phyloP scores from a whole-genome alignment of 768 basidiomycete genomes.

The Asterophora lycoperdoides region DNA sequence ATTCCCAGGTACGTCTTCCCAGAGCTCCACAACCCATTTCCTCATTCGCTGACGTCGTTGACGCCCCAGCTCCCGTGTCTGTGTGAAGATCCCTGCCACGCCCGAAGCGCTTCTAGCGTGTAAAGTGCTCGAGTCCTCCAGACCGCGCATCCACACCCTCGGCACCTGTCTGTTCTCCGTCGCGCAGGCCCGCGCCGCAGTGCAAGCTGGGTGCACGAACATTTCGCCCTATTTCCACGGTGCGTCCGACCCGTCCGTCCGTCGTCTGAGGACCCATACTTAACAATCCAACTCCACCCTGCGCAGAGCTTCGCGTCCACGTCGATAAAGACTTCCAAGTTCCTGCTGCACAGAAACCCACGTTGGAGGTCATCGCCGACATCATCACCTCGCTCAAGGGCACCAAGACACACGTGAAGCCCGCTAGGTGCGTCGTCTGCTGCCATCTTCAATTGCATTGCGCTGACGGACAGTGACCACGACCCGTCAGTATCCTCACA shows the following conservation, averaged over 20 bases:
- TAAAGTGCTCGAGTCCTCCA: slow-evolving; percentile 29
- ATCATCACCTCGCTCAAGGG: slow-evolving; percentile 37
- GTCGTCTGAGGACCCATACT: neutral
- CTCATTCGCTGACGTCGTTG: neutral
- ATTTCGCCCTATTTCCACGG: slow-evolving; percentile 58
- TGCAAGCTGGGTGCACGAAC: slow-evolving; percentile 48
- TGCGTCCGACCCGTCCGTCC: slow-evolving; percentile 9
- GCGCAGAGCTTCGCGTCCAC: slow-evolving; percentile 42
- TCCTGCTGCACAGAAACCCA: slow-evolving; percentile 38
- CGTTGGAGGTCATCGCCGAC: slow-evolving; percentile 33
- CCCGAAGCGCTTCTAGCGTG: slow-evolving; percentile 50
- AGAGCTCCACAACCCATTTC: neutral
- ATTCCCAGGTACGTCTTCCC: slow-evolving; percentile 31
- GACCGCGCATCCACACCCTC: slow-evolving; percentile 54
- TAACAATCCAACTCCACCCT: neutral
- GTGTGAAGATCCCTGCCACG: slow-evolving; percentile 58
- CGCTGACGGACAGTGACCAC: neutral
- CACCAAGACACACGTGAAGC: slow-evolving; percentile 42
- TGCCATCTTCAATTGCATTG: neutral
- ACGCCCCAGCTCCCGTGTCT: slow-evolving; percentile 38
- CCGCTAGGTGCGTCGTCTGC: slow-evolving; percentile 36
- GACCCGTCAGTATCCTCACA: slow-evolving; percentile 33
- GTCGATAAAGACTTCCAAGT: slow-evolving; percentile 40
- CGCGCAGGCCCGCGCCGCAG: slow-evolving; percentile 51
- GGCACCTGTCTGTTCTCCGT: slow-evolving; percentile 53